Percentiles rank a stretch among this genome's conserved stretches.
Conservation (phyloP, 208 protist species). For the Leishmania guyanensis region DNA sequence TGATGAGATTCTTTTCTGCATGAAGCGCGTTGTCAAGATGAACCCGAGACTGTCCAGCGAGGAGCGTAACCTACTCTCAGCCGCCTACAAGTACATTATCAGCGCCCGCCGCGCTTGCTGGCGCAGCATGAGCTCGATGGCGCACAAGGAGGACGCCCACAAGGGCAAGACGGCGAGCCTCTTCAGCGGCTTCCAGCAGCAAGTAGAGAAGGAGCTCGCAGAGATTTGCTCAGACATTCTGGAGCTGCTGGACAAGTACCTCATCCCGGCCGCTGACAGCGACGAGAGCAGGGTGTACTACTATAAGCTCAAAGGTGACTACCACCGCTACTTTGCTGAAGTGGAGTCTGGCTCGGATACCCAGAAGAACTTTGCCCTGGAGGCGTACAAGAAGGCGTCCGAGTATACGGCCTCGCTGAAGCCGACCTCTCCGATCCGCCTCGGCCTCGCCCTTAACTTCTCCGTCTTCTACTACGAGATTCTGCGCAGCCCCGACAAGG, state of each 20-base stretch:
- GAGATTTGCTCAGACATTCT: constrained; percentile 97
- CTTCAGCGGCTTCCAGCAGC: constrained; percentile 95
- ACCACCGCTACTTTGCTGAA: constrained; percentile 98
- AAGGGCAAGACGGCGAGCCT: constrained; percentile 91
- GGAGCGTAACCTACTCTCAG: constrained; percentile 99
- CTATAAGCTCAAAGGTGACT: constrained; percentile 96
- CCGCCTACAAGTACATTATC: constrained; percentile 99
- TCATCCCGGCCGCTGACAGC: constrained; percentile 92
- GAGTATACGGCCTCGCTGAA: constrained; percentile 84
- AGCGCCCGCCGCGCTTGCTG: constrained; percentile 98
- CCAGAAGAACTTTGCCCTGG: constrained; percentile 90
- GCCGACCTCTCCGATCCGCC: constrained; percentile 97
- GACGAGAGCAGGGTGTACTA: constrained; percentile 93
- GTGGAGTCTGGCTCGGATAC: constrained; percentile 80
- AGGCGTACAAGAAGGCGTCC: constrained; percentile 89
- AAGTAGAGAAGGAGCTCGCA: constrained; percentile 97
- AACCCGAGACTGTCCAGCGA: constrained; percentile 97
- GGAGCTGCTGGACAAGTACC: constrained; percentile 94
- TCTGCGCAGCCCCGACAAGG: constrained; percentile 95
- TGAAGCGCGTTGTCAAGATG: constrained; percentile 97
- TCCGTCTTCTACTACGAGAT: constrained; percentile 99
- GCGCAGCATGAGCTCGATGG: constrained; percentile 98
- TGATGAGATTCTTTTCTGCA: constrained; percentile 98
- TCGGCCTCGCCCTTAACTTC: constrained; percentile 99
- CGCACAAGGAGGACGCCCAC: constrained; percentile 95